Base-by-base conservation (phyloP, 768 basidiomycete genomes). In the Amanita pseudoporphyria region DNA sequence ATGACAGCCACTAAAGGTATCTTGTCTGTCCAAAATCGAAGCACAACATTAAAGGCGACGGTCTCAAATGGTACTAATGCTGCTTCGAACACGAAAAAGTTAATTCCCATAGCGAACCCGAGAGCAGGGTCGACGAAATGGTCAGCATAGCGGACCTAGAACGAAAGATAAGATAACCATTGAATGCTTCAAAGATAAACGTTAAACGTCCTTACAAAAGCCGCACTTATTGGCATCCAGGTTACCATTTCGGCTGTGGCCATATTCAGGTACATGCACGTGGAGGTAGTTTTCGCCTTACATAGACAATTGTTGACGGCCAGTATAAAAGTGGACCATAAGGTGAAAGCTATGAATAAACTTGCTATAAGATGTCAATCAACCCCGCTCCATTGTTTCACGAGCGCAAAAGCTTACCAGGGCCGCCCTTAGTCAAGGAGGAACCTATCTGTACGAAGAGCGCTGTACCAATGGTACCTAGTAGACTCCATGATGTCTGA, bases 181-280 rank as follows among this genome's bases (percentile, higher is more conserved):
- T 22, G 2, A 42, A 39, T 1, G 32, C 31, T 22, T 28, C 13
- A 9, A 13, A 9, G 9, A n/a, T 19, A 18, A 51, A 21, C n/a
- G n/a, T n/a, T n/a, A n/a, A n/a, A n/a, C n/a, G 24, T 41, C 60
- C 72, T 35, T 52, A 84, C 80, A 60, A 87, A 87, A 5, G 84
- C 81, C 5, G 87, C 85, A 5, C 84, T 78, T 55, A 88, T 80
- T 5, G 87, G 87, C 5, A 85, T 84, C 67, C 79, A 82, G n/a
- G 81, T 77, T 26, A 85, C 84, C 86, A 88, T 87, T 64, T 90
- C 87, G 32, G 83, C 87, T 76, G 54, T 16, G 26, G 68, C 58
- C 21, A 62, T 59, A 57, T 39, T 44, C 32, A 28, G 19, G 32
- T 35, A 40, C 33, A n/a, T 32, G 44, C 13, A n/a, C 24, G 35